Percentiles rank a stretch among this genome's conserved stretches.
phyloP scores from a whole-genome alignment of 1,284 basidiomycete species.

The Cutaneotrichosporon mucoides region DNA sequence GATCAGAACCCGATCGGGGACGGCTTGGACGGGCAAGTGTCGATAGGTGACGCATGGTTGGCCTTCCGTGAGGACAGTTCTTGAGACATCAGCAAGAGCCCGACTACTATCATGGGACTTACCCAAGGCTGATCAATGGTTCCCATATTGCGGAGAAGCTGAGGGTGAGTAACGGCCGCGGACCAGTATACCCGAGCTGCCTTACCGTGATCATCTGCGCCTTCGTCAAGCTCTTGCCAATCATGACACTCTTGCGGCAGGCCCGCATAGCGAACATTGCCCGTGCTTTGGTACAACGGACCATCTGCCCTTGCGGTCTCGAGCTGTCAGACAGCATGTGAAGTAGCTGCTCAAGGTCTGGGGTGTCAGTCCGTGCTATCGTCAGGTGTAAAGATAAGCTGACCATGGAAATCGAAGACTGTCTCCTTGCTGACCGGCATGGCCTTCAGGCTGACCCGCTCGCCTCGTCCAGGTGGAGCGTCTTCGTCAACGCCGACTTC shows the following conservation, averaged over 20 bases:
- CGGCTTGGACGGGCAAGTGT: background rate
- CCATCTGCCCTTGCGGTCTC: conserved; percentile 67
- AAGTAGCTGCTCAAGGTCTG: conserved; percentile 94
- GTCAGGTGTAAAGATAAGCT: conserved; percentile 12
- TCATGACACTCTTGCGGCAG: conserved; percentile 94
- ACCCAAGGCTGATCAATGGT: conserved; percentile 91
- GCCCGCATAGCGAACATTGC: conserved; percentile 96
- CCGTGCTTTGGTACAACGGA: conserved; percentile 87
- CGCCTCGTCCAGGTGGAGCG: conserved; percentile 52
- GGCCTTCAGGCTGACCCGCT: conserved; percentile 66
- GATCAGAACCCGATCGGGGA: background rate
- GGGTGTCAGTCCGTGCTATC: background rate
- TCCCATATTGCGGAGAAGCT: conserved; percentile 91
- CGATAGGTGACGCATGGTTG: conserved; percentile 84
- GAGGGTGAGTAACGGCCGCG: background rate
- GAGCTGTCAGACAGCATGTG: conserved; percentile 68
- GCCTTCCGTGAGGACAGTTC: conserved; percentile 94
- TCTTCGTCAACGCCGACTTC: conserved; percentile 61
- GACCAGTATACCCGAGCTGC: background rate
- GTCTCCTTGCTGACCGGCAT: conserved; percentile 90
- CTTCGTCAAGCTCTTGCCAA: conserved; percentile 75
- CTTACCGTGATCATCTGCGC: conserved; percentile 75
- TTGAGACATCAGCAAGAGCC: conserved; percentile 15
- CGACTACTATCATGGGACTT: conserved; percentile 8
- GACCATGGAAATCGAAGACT: conserved; percentile 68